Evolutionary conservation across 1,139 yeast genomes (phyloP).

Genomic region (Saccharomycopsis hybrid): DNA sequence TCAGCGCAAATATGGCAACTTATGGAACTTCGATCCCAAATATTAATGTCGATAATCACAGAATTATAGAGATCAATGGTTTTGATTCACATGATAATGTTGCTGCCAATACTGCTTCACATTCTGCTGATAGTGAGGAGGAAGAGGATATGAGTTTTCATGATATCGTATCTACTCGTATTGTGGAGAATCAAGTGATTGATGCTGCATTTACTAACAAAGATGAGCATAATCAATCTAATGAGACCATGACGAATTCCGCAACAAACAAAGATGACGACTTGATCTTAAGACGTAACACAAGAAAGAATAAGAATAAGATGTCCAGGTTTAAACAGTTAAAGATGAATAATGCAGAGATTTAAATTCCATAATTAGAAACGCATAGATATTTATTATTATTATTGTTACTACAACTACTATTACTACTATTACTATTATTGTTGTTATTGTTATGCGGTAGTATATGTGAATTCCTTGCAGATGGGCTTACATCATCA

Average conservation of each 20-base stretch:
- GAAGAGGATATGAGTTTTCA: conserved; percentile 10
- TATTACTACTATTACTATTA: no score
- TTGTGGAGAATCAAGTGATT: conserved; percentile 17
- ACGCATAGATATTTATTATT: no score
- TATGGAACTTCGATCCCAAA: neutral
- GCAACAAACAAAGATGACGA: neutral
- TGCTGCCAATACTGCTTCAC: neutral
- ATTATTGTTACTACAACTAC: no score
- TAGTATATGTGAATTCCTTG: no score
- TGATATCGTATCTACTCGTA: conserved; percentile 18
- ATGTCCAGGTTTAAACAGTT: conserved; percentile 14
- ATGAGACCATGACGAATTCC: neutral
- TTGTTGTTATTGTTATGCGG: no score
- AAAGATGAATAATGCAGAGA: neutral
- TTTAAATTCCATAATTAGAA: no score
- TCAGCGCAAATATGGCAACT: conserved; percentile 7
- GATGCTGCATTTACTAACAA: neutral
- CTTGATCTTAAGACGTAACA: conserved; percentile 12
- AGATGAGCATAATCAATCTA: neutral
- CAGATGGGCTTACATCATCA: no score
- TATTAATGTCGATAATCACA: neutral
- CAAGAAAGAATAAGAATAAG: conserved; percentile 14
- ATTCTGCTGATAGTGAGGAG: conserved; percentile 3
- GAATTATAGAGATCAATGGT: no score
- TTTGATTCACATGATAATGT: no score